phyloP scores from a whole-genome alignment of 371 early-diverging fungal genomes.

The Nematocida parisii region DNA sequence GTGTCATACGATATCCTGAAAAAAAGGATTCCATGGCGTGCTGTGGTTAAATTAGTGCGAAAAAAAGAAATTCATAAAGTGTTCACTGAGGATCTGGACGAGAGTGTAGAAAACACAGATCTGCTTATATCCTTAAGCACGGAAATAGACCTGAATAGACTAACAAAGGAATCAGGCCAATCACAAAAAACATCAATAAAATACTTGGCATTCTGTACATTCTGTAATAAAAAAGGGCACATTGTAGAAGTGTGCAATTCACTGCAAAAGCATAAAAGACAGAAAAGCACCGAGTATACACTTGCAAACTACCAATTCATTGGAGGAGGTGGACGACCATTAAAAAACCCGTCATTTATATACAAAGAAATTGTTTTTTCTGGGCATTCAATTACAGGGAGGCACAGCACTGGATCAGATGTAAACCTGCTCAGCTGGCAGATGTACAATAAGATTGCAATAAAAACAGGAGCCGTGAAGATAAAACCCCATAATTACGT shows the following conservation, averaged over 20 bases:
- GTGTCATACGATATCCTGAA: not conserved
- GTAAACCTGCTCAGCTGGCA: slow-evolving; percentile 2
- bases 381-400: slow-evolving; percentile 1
- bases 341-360: not conserved
- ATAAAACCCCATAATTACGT: not conserved
- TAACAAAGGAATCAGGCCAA: not conserved
- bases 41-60: not conserved
- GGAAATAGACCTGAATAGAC: not conserved
- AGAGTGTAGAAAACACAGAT: not conserved
- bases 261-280: not conserved
- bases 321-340: not conserved
- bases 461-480: not conserved
- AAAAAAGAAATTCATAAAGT: slow-evolving; percentile 1
- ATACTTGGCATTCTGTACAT: slow-evolving; percentile 13
- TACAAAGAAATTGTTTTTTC: not conserved
- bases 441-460: not conserved
- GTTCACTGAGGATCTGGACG: not conserved
- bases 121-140: slow-evolving; percentile 1
- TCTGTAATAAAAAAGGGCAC: slow-evolving; percentile 23
- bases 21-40: slow-evolving; percentile 5
- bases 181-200: not conserved
- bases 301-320: not conserved
- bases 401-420: slow-evolving; percentile 29
- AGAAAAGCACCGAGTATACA: not conserved
- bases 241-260: slow-evolving; percentile 14